Base-by-base conservation (phyloP, 768 basidiomycete genomes). In the Asterophora lycoperdoides region DNA sequence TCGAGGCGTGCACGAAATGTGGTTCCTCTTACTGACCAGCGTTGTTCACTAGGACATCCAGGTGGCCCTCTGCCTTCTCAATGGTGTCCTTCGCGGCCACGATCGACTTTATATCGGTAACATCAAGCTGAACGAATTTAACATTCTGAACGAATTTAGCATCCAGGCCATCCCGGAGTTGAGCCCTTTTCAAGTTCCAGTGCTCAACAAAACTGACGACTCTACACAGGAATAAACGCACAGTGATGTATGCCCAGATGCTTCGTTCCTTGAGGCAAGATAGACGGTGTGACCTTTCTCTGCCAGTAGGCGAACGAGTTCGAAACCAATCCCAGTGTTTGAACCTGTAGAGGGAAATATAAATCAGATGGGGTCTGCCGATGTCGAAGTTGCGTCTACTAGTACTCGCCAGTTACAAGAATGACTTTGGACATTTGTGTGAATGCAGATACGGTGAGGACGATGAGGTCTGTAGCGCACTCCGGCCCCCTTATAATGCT, bases 41-140 rank as follows among this genome's bases (percentile, higher is more conserved):
- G 42, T 75, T 76, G 59, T 76, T 76, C 34, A 77, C 70, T 29
- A 77, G 65, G 4, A 73, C 68, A 55, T 77, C 71, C 33, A 77
- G 62, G 10, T 60, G 64, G 0, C 74, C 74, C 48, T 73, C 72
- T 1, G 56, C 63, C 9, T 64, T 61, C 46, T 72, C 65, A 37
- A 77, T 70, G 15, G 48, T 51, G 1, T 65, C 60, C 37, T 62
- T 67, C 0, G 74, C 71, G 11, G 66, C 61, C 10, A 57, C 44
- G 32, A 75, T 64, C 5, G 70, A 66, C 0, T 60, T 53, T 19
- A 59, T 15, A 29, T 71, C 62, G 4, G 68, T 72, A 23, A 75
- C 62, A 51, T 77, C 75, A 19, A 78, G 56, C 35, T 66, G 64
- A 33, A 75, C 63, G 30, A 60, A 60, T 29, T 65, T 62, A 19